Conservation (phyloP, 331 rosid genomes). For the Acacia concinna region DNA sequence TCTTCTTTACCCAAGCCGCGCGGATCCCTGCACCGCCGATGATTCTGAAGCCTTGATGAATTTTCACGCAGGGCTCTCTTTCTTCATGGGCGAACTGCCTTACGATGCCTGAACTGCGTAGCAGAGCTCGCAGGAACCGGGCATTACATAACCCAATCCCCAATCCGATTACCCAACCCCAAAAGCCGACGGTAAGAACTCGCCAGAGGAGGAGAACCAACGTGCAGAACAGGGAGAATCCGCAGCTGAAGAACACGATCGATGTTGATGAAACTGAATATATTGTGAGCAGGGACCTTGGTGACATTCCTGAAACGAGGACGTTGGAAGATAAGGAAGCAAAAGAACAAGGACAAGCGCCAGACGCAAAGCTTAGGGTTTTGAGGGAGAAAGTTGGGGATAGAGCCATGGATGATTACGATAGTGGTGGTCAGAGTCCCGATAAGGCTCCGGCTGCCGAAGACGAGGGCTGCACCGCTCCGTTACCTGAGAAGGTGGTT, state of each 20-base stretch:
- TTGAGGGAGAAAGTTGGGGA: constrained; percentile 33
- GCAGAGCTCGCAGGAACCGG: constrained; percentile 41
- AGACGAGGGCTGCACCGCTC: constrained; percentile 68
- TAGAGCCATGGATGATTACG: constrained; percentile 69
- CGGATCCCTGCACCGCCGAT: constrained; percentile 22
- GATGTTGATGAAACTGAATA: constrained; percentile 24
- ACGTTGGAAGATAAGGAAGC: constrained; percentile 27
- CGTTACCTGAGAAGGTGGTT: constrained; percentile 86
- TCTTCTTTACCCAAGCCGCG: neutral
- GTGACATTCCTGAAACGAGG: constrained; percentile 22
- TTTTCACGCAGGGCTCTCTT: constrained; percentile 22
- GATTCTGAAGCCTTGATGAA: constrained; percentile 49
- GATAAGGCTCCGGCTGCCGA: constrained; percentile 70
- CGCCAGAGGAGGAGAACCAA: constrained; percentile 29
- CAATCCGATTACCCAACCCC: constrained; percentile 34
- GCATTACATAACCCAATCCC: constrained; percentile 29
- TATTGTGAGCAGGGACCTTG: constrained; percentile 13
- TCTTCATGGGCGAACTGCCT: constrained; percentile 52
- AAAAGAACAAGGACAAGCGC: constrained; percentile 7
- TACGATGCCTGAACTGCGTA: constrained; percentile 65
- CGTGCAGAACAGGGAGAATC: constrained; percentile 3
- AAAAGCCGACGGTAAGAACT: constrained; percentile 23
- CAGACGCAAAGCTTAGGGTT: constrained; percentile 32
- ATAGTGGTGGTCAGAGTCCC: constrained; percentile 74
- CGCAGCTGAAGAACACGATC: constrained; percentile 34